These are phyloP conservation scores for Kurtzmaniella natalensis DNA, from an alignment of 1,139 yeast genomes.

Conservation along the genomic window DNA sequence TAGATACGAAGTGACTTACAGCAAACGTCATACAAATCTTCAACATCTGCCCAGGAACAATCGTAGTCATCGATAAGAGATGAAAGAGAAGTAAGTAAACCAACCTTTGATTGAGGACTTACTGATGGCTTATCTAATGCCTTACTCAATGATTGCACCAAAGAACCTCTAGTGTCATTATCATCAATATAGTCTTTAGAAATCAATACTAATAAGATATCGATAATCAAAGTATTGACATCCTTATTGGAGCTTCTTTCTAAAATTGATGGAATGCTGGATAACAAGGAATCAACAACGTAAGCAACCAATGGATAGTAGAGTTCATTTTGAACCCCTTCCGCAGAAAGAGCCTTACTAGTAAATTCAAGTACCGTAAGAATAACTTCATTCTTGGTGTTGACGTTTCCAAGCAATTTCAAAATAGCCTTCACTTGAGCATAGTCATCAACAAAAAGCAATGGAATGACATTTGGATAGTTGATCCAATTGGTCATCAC, in stretches of 20 bases:
- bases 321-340: slow-evolving; percentile 35
- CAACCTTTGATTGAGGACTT: slow-evolving; percentile 43
- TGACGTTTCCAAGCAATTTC: slow-evolving; percentile 46
- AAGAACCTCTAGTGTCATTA: slow-evolving; percentile 48
- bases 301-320: slow-evolving; percentile 47
- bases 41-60: slow-evolving; percentile 50
- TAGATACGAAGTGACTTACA: slow-evolving; percentile 59
- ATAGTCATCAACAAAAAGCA: slow-evolving; percentile 54
- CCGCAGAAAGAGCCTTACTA: slow-evolving; percentile 32
- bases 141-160: slow-evolving; percentile 55
- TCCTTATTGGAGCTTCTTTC: slow-evolving; percentile 40
- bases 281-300: slow-evolving; percentile 53
- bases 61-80: slow-evolving; percentile 50
- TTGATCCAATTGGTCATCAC: slow-evolving; percentile 65
- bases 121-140: slow-evolving; percentile 62
- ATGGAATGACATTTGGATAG: slow-evolving; percentile 42
- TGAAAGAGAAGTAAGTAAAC: slow-evolving; percentile 56
- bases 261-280: slow-evolving; percentile 48
- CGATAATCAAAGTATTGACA: slow-evolving; percentile 50
- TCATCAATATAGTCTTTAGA: slow-evolving; percentile 59
- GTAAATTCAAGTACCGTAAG: slow-evolving; percentile 55
- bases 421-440: slow-evolving; percentile 56
- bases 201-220: slow-evolving; percentile 50
- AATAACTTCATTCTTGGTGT: slow-evolving; percentile 67
- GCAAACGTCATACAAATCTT: slow-evolving; percentile 49